Evolutionary conservation across 2,329 filamentous ascomycete genomes (phyloP), one percentile per base, ranked within the genome.

Genomic region (Epichloe hybrida): DNA sequence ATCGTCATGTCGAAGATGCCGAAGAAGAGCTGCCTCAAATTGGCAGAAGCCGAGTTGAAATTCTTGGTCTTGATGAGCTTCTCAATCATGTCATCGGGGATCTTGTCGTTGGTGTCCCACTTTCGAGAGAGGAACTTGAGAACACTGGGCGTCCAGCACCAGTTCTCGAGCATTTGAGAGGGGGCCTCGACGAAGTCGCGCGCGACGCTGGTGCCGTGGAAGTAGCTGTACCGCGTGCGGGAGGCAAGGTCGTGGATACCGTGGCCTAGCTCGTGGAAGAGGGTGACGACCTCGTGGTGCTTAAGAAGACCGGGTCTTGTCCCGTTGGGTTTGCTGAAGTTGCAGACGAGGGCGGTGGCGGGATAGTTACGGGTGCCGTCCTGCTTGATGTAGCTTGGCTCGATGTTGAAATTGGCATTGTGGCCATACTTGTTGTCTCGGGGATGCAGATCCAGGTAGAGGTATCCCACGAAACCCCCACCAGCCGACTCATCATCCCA

Each of bases 1-100:
- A 91, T 76, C 0, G 80, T 80, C 86, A 93, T 91, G 64, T 93
- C 86, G 58, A 87, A 91, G 53, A 87, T 84, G 39, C 86, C 87
- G 61, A 89, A 88, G 65, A 88, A 81, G 41, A 93, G 72, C 66
- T 91, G 87, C 40, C 83, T 76, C 31, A 91, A 74, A 62, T 88
- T 90, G 68, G 85, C 86, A 5, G 88, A 75, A 0, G 85, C 85
- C 53, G 82, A 86, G 64, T 91, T 91, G 62, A 91, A 83, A 59
- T 89, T 83, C 68, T 88, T 88, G 13, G 85, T 88, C 46, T 75
- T 76, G 60, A 93, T 81, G 53, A 89, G 76, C 64, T 81, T 86
- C 59, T 82, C 72, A 52, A 90, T 82, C 17, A 93, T 72, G 13
- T 84, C 82, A 57, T 88, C 81, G 0, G 87, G 83, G 52, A 93